phyloP scores from a whole-genome alignment of 1,284 basidiomycete genomes.

The Gymnopus androsaceus region DNA sequence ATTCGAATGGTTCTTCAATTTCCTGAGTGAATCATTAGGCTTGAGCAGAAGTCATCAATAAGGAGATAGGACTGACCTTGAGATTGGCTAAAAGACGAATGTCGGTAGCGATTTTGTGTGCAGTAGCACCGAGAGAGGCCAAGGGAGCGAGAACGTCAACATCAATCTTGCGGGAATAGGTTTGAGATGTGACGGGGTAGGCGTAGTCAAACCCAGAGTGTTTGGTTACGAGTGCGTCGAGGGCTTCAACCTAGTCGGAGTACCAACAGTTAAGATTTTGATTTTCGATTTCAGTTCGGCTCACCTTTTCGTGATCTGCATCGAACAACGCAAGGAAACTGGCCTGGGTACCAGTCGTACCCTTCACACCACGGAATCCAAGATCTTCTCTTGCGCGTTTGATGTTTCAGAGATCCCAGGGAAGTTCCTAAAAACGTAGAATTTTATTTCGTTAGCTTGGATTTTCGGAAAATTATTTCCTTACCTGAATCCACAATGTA shows the following conservation, averaged over 20 bases:
- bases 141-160: slow-evolving; percentile 90
- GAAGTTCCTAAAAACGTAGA: slow-evolving; percentile 83
- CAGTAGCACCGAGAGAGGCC: slow-evolving; percentile 91
- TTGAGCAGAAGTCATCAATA: too few species aligned
- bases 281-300: slow-evolving; percentile 5
- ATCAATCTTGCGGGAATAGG: slow-evolving; percentile 98
- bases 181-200: slow-evolving; percentile 98
- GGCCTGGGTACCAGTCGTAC: slow-evolving; percentile 97
- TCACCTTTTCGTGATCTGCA: slow-evolving; percentile 89
- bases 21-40: too few species aligned
- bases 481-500: slow-evolving; percentile 96
- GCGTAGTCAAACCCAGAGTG: slow-evolving; percentile 92
- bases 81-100: slow-evolving; percentile 90
- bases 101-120: slow-evolving; percentile 98
- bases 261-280: too few species aligned
- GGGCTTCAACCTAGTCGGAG: slow-evolving; percentile 80
- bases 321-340: slow-evolving; percentile 95
- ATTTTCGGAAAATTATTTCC: too few species aligned
- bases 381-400: slow-evolving; percentile 90
- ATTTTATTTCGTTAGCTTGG: background rate
- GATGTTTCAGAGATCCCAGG: slow-evolving; percentile 97
- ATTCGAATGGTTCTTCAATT: slow-evolving; percentile 98
- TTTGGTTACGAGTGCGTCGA: slow-evolving; percentile 88
- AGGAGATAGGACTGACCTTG: slow-evolving; percentile 72
- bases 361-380: slow-evolving; percentile 98